Evolutionary conservation across 2,329 filamentous ascomycete species (phyloP), one percentile per base, ranked within the genome.

Genomic region (Xylariaceae sp.): DNA sequence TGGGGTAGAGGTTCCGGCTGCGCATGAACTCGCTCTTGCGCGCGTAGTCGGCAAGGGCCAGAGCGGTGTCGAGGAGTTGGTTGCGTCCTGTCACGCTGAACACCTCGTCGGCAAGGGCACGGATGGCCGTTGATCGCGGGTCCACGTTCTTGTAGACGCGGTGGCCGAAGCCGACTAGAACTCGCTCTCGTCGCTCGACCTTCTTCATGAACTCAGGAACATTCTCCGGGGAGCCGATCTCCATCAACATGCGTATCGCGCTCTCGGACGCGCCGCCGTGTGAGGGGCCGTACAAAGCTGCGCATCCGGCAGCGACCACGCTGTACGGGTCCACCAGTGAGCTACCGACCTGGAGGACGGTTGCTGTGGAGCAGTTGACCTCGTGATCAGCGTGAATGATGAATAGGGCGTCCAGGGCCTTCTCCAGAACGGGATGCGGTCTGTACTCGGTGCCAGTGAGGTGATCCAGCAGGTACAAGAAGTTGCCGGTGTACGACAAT

Each of bases 191-290:
- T 47, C 52, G 59, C 56, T 75, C 71, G 0, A 76, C 73, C 28
- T 66, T 62, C 2, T 63, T 54, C 56, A 76, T 72, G 38, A 73
- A 68, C 0, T 57, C 60, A 0, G 71, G 70, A 3, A 76, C 71
- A 26, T 71, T 71, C 30, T 71, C 68, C 2, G 67, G 65, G 1
- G 59, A 64, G 12, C 71, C 71, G 38, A 76, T 71, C 47, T 69
- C 63, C 48, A 69, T 69, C 4, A 76, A 59, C 63, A 70, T 71
- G 33, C 70, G 67, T 51, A 76, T 75, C 0, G 74, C 74, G 15
- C 69, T 67, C 47, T 78, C 75, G 0, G 71, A 74, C 3, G 75
- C 75, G n/a, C 74, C 75, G 39, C 73, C 75, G 54, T 79, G 75
- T 0, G 75, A 70, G 0, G 73, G 73, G 0, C 75, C 75, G 47